Percentiles rank a stretch among this genome's conserved stretches.
Conservation (phyloP, 2,329 filamentous ascomycete species). For the Byssochlamys sp. region DNA sequence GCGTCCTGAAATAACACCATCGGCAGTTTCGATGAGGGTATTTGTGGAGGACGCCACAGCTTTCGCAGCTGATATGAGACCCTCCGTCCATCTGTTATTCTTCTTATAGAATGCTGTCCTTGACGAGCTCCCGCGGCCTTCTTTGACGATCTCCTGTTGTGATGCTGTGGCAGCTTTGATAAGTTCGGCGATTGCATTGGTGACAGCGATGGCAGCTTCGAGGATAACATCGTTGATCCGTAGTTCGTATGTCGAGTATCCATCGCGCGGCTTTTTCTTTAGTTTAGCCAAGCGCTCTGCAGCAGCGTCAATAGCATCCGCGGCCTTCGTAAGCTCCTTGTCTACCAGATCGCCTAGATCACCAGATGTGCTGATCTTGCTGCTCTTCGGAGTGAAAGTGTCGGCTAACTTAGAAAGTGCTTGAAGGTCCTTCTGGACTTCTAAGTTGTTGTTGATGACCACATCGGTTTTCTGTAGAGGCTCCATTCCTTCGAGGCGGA, state of each 20-base stretch:
- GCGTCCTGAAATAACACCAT: conserved; percentile 82
- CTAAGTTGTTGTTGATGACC: conserved; percentile 93
- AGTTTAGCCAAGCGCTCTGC: conserved; percentile 81
- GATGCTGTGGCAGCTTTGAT: conserved; percentile 90
- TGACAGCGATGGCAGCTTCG: conserved; percentile 84
- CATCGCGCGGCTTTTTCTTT: conserved; percentile 90
- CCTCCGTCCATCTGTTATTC: conserved; percentile 98
- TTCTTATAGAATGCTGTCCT: conserved; percentile 98
- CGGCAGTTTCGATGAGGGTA: conserved; percentile 92
- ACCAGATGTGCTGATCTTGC: conserved; percentile 66
- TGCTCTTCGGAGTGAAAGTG: conserved; percentile 76
- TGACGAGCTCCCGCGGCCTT: conserved; percentile 77
- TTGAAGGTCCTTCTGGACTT: conserved; percentile 88
- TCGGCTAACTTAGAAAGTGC: conserved; percentile 89
- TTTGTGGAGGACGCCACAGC: conserved; percentile 90
- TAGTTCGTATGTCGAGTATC: conserved; percentile 90
- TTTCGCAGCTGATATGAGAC: conserved; percentile 92
- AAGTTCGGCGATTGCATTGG: conserved; percentile 81
- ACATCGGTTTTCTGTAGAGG: conserved; percentile 89
- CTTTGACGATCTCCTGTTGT: conserved; percentile 91
- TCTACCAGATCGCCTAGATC: conserved; percentile 92
- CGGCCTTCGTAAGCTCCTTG: conserved; percentile 80
- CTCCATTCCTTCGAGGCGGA: conserved; percentile 82
- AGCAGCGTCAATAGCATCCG: conserved; percentile 87
- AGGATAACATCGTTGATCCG: conserved; percentile 92